Conservation (phyloP, 768 basidiomycete species). For the Hypholoma fasciculare region DNA sequence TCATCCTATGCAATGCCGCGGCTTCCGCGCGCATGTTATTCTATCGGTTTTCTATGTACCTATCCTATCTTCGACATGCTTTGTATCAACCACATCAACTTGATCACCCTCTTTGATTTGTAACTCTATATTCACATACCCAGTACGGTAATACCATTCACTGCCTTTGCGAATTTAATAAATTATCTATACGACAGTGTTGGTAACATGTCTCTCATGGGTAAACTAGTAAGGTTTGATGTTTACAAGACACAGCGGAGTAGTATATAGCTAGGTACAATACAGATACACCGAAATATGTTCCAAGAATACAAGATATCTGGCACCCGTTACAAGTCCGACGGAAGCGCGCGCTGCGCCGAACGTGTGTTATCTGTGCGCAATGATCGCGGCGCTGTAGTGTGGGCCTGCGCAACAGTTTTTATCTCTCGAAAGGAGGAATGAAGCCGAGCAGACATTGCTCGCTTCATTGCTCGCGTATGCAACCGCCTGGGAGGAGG, state of each 20-base stretch:
- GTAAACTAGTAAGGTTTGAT: no score
- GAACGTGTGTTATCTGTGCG: no score
- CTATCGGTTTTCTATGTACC: not conserved
- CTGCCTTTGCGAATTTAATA: not conserved
- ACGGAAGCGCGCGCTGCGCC: no score
- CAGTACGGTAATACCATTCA: not conserved
- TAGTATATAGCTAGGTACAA: no score
- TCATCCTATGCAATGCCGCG: slow-evolving; percentile 1
- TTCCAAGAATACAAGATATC: no score
- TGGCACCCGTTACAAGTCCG: no score
- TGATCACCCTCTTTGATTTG: slow-evolving; percentile 2
- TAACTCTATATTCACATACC: slow-evolving; percentile 4
- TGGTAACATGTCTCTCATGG: no score
- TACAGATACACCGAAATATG: no score
- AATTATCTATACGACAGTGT: not conserved
- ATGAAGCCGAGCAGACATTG: not conserved
- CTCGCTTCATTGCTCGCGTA: slow-evolving; percentile 27
- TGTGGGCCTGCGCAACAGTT: no score
- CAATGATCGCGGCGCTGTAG: no score
- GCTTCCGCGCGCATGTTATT: not conserved
- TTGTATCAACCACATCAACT: not conserved
- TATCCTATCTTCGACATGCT: not conserved
- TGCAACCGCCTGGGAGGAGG: slow-evolving; percentile 56
- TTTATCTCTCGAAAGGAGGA: no score
- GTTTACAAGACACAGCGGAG: no score